Base-by-base conservation (phyloP, 2,329 filamentous ascomycete species). In the Mycosphaerella sp. region DNA sequence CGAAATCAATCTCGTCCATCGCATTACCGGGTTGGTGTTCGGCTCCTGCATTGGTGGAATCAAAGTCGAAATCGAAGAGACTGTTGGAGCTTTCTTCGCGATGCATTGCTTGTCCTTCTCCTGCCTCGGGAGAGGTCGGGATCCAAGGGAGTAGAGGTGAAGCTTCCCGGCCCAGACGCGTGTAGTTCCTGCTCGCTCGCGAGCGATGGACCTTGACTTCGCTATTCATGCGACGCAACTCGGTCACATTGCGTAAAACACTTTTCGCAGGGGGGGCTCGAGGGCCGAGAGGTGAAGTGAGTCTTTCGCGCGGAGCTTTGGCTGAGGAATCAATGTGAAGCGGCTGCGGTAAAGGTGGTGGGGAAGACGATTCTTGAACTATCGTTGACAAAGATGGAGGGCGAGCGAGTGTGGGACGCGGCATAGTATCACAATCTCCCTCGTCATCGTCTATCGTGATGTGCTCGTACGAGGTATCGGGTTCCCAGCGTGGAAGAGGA, bases 221-320 rank as follows among this genome's bases (percentile, higher is more conserved):
- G 26, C 69, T 72, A 58, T 76, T 75, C 73, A 74, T 74, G 17
- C 73, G 66, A 5, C 74, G 64, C 3, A 76, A 64, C 14, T 68
- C 69, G 55, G 66, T 66, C 41, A 74, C 71, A 6, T 70, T 71
- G 32, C 67, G 66, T 11, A 72, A 67, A 4, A 75, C 60, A 10
- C 68, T 67, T 50, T 67, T 67, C 1, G 69, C 66, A 2, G 73
- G 70, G 7, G 64, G 65, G 1, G 58, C 53, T 44, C 72, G 69
- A 0, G 73, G 72, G 29, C 65, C 65, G 12, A 56, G 42, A 23
- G 44, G 43, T 17, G 51, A 53, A 29, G 51, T 17, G 12, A 44
- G 47, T 23, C 45, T 36, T 29, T 53, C 51, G 5, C 44, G 44
- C 6, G 39, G 39, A 34, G 45, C 26, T 39, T 21, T 52, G 21